Base-by-base conservation (phyloP, 768 basidiomycete genomes). In the Panaeolus papilionaceus region DNA sequence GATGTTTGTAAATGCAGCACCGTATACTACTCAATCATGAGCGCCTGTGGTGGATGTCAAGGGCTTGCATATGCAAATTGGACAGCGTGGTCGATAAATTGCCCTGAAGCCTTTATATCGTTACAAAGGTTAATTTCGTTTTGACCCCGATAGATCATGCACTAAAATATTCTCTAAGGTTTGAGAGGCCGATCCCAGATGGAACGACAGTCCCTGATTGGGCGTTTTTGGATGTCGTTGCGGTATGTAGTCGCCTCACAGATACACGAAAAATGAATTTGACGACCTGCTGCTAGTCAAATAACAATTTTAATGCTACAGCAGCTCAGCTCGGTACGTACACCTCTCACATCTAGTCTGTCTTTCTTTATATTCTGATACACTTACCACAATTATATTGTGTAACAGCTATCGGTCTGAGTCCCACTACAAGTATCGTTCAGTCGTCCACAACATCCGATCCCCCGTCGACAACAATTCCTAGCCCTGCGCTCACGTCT, bases 41-140 rank as follows among this genome's bases (percentile, higher is more conserved):
- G 84, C 63, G 89, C 89, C 0, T 91, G 90, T 70, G 88, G 82
- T 37, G 78, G 77, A 38, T 91, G 90, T 71, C 90, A 91, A 73
- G 76, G 76, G 33, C 79, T 81, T n/a, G 75, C 72, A 0, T 84
- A 76, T 68, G 70, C 66, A 70, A 79, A 74, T 72, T 88, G 75
- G 77, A 74, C 67, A 62, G 74, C 75, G 37, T 84, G 81, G 83
- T 75, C 75, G 7, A 26, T 70, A 20, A 80, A 82, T 64, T 84
- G 83, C 69, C 40, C 69, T 16, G 54, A 62, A 73, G 9, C 54
- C 7, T 58, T 58, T 37, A 58, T 58, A 16, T 11, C 10, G 54
- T 58, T 58, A 58, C 54, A 58, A 58, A 58, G 54, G 54, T 58
- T 1, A 33, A 7, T 37, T 16, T 51, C 16, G 12, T 14, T 9